These are phyloP conservation scores for Fraxinus sp. DNA, from an alignment of 305 asterid genomes.

Conservation along the genomic window DNA sequence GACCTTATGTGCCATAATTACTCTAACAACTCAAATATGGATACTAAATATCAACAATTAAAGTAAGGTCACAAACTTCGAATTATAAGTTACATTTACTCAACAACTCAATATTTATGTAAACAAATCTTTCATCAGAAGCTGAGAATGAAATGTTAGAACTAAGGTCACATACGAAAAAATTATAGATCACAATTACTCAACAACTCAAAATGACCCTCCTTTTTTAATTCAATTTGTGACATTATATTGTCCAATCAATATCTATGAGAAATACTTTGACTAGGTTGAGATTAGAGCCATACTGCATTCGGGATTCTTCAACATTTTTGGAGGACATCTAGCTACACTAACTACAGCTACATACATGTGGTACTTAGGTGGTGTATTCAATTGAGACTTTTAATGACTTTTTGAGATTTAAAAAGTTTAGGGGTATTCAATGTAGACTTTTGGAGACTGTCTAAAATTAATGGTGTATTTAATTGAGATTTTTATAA, in stretches of 20 bases:
- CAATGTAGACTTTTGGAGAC: no score
- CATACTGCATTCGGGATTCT: not conserved
- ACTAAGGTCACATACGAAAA: not conserved
- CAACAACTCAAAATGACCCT: not conserved
- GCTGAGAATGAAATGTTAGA: not conserved
- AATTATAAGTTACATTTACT: not conserved
- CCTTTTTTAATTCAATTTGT: not conserved
- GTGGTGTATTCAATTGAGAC: no score
- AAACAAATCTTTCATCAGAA: not conserved
- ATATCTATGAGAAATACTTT: no score
- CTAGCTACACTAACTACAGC: not conserved
- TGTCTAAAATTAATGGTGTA: no score
- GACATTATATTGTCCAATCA: not conserved
- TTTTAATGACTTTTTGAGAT: no score
- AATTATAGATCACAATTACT: not conserved
- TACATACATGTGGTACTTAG: not conserved
- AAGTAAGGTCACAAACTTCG: not conserved
- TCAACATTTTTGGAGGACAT: not conserved
- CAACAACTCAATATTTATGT: not conserved
- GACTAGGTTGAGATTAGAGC: not conserved
- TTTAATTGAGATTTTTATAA: no score
- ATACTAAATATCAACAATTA: not conserved
- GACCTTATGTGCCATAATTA: no score
- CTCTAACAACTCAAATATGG: no score
- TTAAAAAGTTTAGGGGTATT: no score